These are phyloP conservation scores for Pseudopithomyces maydicus DNA, from an alignment of 2,329 filamentous ascomycete species.

Conservation along the genomic window DNA sequence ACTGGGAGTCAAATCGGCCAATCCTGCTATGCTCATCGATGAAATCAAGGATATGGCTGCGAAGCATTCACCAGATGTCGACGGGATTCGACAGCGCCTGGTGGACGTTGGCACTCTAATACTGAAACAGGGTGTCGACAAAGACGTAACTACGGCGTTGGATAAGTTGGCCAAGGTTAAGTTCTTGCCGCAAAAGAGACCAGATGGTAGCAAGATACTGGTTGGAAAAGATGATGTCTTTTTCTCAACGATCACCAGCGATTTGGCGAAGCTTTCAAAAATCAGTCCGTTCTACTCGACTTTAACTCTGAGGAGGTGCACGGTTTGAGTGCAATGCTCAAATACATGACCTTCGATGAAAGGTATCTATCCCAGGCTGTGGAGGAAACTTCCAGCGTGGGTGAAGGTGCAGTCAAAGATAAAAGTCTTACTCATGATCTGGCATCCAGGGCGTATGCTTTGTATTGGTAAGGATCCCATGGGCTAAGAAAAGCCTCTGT, in stretches of 20 bases:
- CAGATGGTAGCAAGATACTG: conserved; percentile 5
- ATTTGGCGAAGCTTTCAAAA: conserved; percentile 16
- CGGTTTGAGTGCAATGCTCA: conserved; percentile 19
- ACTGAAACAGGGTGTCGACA: conserved; percentile 7
- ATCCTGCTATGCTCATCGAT: conserved; percentile 17
- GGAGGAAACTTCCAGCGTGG: conserved; percentile 16
- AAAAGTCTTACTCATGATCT: conserved; percentile 10
- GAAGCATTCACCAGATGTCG: conserved; percentile 7
- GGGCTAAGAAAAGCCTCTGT: background rate
- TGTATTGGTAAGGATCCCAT: conserved; percentile 25
- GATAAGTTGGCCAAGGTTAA: conserved; percentile 13
- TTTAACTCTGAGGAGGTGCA: conserved; percentile 21
- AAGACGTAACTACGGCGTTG: conserved; percentile 7
- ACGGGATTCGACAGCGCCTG: conserved; percentile 12
- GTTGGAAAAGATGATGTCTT: conserved; percentile 18
- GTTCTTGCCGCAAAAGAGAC: conserved; percentile 17
- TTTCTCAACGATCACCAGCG: conserved; percentile 20
- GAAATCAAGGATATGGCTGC: conserved; percentile 18
- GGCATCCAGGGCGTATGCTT: conserved; percentile 20
- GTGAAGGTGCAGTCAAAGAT: conserved; percentile 7
- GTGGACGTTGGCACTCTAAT: conserved; percentile 22
- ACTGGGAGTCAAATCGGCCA: conserved; percentile 19
- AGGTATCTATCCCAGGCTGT: conserved; percentile 23
- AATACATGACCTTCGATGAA: conserved; percentile 9
- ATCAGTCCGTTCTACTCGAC: conserved; percentile 15